Evolutionary conservation across 257 asterid genomes (phyloP).

Genomic region (Verbascum thapsus): DNA sequence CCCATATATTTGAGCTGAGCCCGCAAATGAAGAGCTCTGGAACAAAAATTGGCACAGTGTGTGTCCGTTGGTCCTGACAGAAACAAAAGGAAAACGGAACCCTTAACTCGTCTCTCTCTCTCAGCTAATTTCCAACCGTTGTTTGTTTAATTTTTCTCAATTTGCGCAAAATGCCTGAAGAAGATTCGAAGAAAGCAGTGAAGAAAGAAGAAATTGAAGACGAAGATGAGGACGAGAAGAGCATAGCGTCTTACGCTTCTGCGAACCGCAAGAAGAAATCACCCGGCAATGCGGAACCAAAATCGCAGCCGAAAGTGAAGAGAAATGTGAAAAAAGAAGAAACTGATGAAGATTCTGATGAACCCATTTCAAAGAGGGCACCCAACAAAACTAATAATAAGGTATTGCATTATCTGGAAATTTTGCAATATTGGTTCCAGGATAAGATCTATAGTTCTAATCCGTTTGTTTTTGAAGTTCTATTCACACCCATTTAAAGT

Average conservation of each 20-base stretch:
- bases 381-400: conserved; percentile 24
- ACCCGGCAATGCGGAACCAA: conserved; percentile 31
- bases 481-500: no score
- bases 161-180: conserved; percentile 34
- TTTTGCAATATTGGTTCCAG: not conserved
- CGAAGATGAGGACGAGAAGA: conserved; percentile 34
- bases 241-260: conserved; percentile 33
- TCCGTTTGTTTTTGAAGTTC: no score
- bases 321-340: conserved; percentile 42
- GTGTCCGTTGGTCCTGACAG: no score
- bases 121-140: not conserved
- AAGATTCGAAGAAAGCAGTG: conserved; percentile 32
- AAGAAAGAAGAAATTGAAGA: conserved; percentile 34
- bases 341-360: conserved; percentile 34
- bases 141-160: not conserved
- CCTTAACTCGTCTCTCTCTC: conserved; percentile 19
- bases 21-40: no score
- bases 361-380: conserved; percentile 24
- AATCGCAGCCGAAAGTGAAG: conserved; percentile 32
- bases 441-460: no score
- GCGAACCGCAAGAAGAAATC: conserved; percentile 33
- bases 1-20: no score
- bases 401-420: conserved; percentile 9
- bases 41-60: no score
- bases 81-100: conserved; percentile 1